A percentile compares a stretch with the other conserved stretches of the same genome.
These are phyloP conservation scores for Xylariaceae sp. DNA, from an alignment of 2,329 filamentous ascomycete genomes.

Conservation along the genomic window DNA sequence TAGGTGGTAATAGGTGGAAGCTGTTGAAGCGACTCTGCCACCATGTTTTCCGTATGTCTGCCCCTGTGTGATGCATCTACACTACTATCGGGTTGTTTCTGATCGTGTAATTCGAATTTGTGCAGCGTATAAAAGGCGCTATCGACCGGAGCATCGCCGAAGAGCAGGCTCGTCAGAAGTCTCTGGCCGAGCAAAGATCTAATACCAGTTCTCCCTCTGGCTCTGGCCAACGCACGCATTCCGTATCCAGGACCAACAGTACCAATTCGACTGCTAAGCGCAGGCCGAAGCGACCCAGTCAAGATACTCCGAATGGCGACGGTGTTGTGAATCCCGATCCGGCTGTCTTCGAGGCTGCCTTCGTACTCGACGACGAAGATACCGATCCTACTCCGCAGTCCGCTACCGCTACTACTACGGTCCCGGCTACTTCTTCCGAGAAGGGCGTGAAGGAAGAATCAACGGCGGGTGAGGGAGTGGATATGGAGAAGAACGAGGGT, in stretches of 20 bases:
- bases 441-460: slow-evolving; percentile 34
- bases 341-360: slow-evolving; percentile 82
- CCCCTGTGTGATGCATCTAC: neutral
- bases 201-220: slow-evolving; percentile 47
- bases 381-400: slow-evolving; percentile 69
- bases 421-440: slow-evolving; percentile 45
- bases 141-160: slow-evolving; percentile 88
- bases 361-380: slow-evolving; percentile 87
- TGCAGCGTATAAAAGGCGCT: slow-evolving; percentile 77
- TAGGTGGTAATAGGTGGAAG: slow-evolving; percentile 6
- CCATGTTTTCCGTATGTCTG: slow-evolving; percentile 35
- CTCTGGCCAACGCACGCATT: slow-evolving; percentile 48
- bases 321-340: slow-evolving; percentile 70
- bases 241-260: slow-evolving; percentile 44
- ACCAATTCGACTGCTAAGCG: slow-evolving; percentile 42
- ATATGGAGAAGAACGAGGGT: slow-evolving; percentile 19
- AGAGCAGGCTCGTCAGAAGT: slow-evolving; percentile 80
- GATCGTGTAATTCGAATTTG: slow-evolving; percentile 2
- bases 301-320: slow-evolving; percentile 43
- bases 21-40: slow-evolving; percentile 10
- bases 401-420: slow-evolving; percentile 58
- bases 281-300: slow-evolving; percentile 45
- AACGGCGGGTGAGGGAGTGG: slow-evolving; percentile 17
- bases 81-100: slow-evolving; percentile 7
- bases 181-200: slow-evolving; percentile 49